Evolutionary conservation across 306 rosid species (phyloP), one percentile per base, ranked within the genome.

Genomic region (Rosa persica): DNA sequence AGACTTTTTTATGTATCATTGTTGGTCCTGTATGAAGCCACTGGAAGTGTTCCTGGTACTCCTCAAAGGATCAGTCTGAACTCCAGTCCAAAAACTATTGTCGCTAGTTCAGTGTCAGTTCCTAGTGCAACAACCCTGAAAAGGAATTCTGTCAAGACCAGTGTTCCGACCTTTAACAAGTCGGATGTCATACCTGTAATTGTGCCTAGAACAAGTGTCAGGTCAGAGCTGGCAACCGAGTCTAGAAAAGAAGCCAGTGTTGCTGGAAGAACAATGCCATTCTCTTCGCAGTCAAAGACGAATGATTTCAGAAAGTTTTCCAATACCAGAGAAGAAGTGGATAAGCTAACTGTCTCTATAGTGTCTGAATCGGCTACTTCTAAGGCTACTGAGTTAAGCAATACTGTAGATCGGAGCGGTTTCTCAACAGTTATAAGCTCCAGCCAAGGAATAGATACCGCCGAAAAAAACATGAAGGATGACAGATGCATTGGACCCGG

Each of bases 21-120:
- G 36, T 80, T 40, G 72, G 75, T 79, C 34, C 69, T 85, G 88
- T 68, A 72, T 91, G 88, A 93, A 95, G 99, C 97, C 86, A 74
- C 93, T 74, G 99, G 98, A 84, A 89, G 83, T 91, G 84, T 85
- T 84, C 98, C 97, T 82, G 83, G 88, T 84, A 91, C 99, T 86
- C 99, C 98, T 72, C 99, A 91, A 83, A 89, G 87, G 89, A 81
- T 85, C 75, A 87, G 70, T 85, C 78, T 83, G 79, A 95, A 87
- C 86, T 83, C 98, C 52, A 88, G 89, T 71, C 82, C 94, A 46
- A 95, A 89, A 78, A 61, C 83, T 66, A 66, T 80, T 85, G 83
- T 84, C 13, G 92, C 88, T 82, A 88, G 93, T 86, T 87, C 92
- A 66, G 80, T 82, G 43, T 51, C 97, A 76, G 83, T 83, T 83